Base-by-base conservation (phyloP, 2,329 filamentous ascomycete genomes). In the Hirsutella thompsonii region DNA sequence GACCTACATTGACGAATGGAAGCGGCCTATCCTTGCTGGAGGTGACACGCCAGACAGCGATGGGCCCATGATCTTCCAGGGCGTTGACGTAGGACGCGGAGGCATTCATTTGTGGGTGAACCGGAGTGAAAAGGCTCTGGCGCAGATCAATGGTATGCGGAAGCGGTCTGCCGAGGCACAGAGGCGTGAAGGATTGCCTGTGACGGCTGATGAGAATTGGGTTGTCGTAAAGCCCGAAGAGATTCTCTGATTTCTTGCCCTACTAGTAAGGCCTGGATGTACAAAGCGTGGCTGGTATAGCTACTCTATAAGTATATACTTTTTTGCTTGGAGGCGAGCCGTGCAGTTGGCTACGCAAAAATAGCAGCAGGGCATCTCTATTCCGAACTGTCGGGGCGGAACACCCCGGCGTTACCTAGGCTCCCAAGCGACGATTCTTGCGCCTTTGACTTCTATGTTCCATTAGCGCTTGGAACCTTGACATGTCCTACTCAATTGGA, bases 191-290 rank as follows among this genome's bases (percentile, higher is more conserved):
- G 57, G 58, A 1, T 43, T 60, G 8, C 51, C 55, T 1, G 63
- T 65, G 2, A 67, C 62, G 13, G 64, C 61, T 2, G 52, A 67
- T 42, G 65, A 64, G 56, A 66, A 66, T 50, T 68, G 64, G 64
- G 56, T 68, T 3, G 52, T 60, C 4, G 64, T 67, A 3, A 57
- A 49, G 46, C 63, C 64, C 0, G 47, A 54, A 2, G 59, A 67
- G 1, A 59, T 67, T n/a, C 52, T 55, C 43, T 59, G 34, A 26
- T 6, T n/a, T 26, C 23, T 26, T 26, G 23, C 23, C 6, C 23
- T n/a, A n/a, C n/a, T n/a, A n/a, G n/a, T n/a, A n/a, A n/a, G n/a
- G n/a, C n/a, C n/a, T n/a, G n/a, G n/a, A n/a, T n/a, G n/a, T n/a
- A n/a, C n/a, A n/a, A n/a, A n/a, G n/a, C n/a, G n/a, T n/a, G n/a